Evolutionary conservation across 176 grass and related monocot genomes (phyloP), one percentile per base, ranked within the genome.

Genomic region (Oryza glaberrima): DNA sequence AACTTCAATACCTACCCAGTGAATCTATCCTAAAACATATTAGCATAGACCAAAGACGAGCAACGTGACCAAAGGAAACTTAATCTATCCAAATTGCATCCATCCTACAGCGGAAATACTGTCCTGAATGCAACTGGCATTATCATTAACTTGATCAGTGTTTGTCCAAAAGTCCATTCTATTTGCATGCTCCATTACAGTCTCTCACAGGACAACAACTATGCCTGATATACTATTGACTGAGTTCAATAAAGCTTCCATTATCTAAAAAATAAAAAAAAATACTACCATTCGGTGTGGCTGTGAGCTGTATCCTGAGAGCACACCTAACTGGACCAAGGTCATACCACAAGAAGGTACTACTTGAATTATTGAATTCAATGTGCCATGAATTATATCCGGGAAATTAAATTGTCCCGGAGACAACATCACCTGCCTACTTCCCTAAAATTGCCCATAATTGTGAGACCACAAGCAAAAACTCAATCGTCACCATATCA

Each of bases 81-180:
- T 44, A 34, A 77, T 4, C 30, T 69, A 28, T 58, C 6, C 36
- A 16, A 72, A 58, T 32, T 38, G 10, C 6, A 54, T 2, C 17
- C 45, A 76, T 76, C 4, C 44, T 76, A 56, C 36, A 34, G 49
- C 12, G 1, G 63, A 0, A 41, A 84, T 7, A 84, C 28, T 46
- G 5, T 84, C 26, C 23, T 35, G 65, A 68, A 68, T 84, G 44
- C 43, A 83, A 75, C 72, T 84, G 9, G 19, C 4, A 1, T 83
- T 67, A 9, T 60, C 12, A 26, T 25, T 83, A 83, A 51, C 23
- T 7, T 44, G 16, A 83, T 15, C 74, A 22, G 38, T 61, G 72
- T 6, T 60, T n/a, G 5, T 40, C 32, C 28, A 38, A 84, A 83
- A 84, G 51, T 67, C 20, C 19, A 76, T 34, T 76, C 20, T 68